Evolutionary conservation across 306 rosid species (phyloP).

Genomic region (Purshia tridentata): DNA sequence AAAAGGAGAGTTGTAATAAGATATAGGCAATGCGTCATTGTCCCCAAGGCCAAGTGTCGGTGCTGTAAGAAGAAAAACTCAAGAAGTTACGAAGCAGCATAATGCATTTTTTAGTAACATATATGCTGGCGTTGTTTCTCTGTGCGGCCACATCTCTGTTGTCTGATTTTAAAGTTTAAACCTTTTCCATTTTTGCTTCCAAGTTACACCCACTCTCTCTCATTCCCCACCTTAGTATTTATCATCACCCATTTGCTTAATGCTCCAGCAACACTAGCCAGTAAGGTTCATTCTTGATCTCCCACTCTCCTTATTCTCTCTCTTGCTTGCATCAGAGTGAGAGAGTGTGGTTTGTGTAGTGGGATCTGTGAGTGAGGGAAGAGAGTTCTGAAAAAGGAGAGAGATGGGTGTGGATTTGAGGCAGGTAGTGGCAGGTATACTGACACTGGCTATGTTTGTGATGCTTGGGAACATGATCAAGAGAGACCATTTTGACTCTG

Average conservation of each 20-base stretch:
- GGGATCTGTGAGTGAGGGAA: constrained; percentile 13
- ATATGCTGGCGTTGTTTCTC: neutral
- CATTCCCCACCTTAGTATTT: neutral
- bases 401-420: constrained; percentile 91
- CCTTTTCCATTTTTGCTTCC: neutral
- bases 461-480: constrained; percentile 99
- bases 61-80: constrained; percentile 25
- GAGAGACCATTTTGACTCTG: constrained; percentile 95
- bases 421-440: constrained; percentile 88
- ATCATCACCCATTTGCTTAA: neutral
- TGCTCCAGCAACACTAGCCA: constrained; percentile 10
- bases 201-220: neutral
- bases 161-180: neutral
- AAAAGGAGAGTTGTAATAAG: constrained; percentile 13
- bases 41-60: constrained; percentile 50
- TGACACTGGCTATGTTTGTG: constrained; percentile 88
- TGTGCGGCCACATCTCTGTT: neutral
- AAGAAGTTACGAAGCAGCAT: neutral
- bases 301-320: constrained; percentile 1
- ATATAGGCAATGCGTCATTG: constrained; percentile 43
- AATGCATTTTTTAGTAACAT: neutral
- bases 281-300: constrained; percentile 5
- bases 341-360: constrained; percentile 9
- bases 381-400: neutral
- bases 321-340: neutral